phyloP scores from a whole-genome alignment of 495 filamentous ascomycete species.

The Parachaetomium inaequale region DNA sequence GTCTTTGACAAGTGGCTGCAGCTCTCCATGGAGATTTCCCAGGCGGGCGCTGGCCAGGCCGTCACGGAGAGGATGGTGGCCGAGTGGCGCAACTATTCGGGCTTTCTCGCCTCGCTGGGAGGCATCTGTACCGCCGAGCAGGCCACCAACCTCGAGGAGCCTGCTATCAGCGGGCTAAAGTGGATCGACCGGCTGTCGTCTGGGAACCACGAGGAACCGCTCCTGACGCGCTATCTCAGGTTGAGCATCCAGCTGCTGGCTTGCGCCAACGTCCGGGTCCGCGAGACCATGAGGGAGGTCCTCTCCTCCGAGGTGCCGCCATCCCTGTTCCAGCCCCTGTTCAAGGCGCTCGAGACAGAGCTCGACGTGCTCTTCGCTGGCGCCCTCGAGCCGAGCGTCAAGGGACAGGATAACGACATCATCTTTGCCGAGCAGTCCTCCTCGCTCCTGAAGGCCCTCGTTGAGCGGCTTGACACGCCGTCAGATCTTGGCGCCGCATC shows the following conservation, averaged over 20 bases:
- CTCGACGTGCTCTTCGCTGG: constrained; percentile 56
- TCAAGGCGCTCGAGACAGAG: constrained; percentile 58
- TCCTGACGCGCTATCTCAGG: constrained; percentile 57
- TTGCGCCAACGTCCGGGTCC: constrained; percentile 57
- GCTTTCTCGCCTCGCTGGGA: constrained; percentile 63
- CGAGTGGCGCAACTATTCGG: constrained; percentile 64
- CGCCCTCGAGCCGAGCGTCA: constrained; percentile 45
- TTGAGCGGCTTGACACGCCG: constrained; percentile 57
- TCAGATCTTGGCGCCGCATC: constrained; percentile 56
- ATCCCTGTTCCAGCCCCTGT: constrained; percentile 55
- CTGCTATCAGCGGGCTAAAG: constrained; percentile 51
- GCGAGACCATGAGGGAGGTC: constrained; percentile 61
- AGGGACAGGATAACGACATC: constrained; percentile 55
- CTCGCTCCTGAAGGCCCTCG: constrained; percentile 56
- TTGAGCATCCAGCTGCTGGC: constrained; percentile 59
- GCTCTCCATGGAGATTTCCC: constrained; percentile 56
- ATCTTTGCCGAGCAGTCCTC: constrained; percentile 64
- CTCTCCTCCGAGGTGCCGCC: constrained; percentile 58
- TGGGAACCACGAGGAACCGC: constrained; percentile 54
- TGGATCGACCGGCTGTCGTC: constrained; percentile 62
- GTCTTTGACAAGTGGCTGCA: constrained; percentile 60
- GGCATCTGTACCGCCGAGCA: constrained; percentile 62
- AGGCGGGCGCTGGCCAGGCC: constrained; percentile 39
- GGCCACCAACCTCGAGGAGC: constrained; percentile 50
- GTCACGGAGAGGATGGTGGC: constrained; percentile 52